Conservation (phyloP, 495 filamentous ascomycete species). For the Penicillium malachiteum region DNA sequence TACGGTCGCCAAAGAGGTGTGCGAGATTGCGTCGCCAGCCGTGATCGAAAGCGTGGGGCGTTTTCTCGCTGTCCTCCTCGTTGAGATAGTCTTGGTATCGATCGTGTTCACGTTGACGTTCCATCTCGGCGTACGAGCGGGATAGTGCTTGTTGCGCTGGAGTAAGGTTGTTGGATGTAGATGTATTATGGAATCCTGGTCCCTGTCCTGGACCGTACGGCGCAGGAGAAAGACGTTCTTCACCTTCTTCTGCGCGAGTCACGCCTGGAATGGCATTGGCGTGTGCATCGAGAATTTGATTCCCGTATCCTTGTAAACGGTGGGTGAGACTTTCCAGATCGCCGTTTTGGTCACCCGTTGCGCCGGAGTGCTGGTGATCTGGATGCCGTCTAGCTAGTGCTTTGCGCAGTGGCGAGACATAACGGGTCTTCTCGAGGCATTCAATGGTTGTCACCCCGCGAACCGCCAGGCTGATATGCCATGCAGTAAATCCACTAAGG, state of each 20-base stretch:
- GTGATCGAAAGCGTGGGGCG: constrained; percentile 91
- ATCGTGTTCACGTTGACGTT: constrained; percentile 66
- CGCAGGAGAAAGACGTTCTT: constrained; percentile 45
- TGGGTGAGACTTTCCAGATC: constrained; percentile 63
- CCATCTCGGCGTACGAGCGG: constrained; percentile 67
- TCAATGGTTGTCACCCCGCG: constrained; percentile 91
- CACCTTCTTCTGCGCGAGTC: constrained; percentile 77
- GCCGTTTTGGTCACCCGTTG: constrained; percentile 12
- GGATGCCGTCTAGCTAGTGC: constrained; percentile 61
- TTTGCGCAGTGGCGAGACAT: constrained; percentile 74
- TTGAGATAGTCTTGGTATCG: constrained; percentile 88
- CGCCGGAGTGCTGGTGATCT: constrained; percentile 36
- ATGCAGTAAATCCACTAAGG: constrained; percentile 82
- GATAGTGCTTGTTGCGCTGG: constrained; percentile 51
- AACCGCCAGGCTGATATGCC: constrained; percentile 83
- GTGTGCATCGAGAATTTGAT: constrained; percentile 77
- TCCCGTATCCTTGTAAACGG: constrained; percentile 62
- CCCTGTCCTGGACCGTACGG: constrained; percentile 26
- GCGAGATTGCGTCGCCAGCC: constrained; percentile 76
- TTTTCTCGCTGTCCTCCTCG: constrained; percentile 77
- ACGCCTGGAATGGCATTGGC: constrained; percentile 80
- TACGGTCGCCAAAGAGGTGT: constrained; percentile 75
- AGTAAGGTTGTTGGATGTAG: constrained; percentile 17
- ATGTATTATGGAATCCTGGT: constrained; percentile 8
- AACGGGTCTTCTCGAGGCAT: constrained; percentile 89